Conservation (phyloP, 2,329 filamentous ascomycete genomes). For the Gaeumannomyces tritici region DNA sequence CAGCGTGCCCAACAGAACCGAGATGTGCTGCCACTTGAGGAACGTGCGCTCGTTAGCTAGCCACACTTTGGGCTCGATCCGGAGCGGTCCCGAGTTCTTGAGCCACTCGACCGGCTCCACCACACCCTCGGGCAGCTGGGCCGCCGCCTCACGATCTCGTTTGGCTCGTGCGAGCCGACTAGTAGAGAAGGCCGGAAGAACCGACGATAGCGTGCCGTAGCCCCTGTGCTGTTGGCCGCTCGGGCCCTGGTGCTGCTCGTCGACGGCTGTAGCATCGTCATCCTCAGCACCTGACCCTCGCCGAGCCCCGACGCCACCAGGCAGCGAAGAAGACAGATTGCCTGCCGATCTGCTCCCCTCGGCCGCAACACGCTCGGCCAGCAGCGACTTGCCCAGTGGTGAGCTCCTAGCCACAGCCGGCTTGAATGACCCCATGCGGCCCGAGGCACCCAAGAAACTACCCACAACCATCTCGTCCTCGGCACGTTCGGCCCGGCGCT, state of each 20-base stretch:
- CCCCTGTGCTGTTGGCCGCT: conserved; percentile 14
- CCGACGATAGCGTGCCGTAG: conserved; percentile 53
- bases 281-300: conserved; percentile 12
- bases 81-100: conserved; percentile 86
- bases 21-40: conserved; percentile 97
- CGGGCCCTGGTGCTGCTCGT: conserved; percentile 6
- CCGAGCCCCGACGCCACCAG: neutral
- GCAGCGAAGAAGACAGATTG: neutral
- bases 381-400: conserved; percentile 56
- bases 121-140: conserved; percentile 74
- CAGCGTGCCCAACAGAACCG: conserved; percentile 73
- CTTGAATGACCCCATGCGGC: conserved; percentile 44
- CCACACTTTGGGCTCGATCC: conserved; percentile 97
- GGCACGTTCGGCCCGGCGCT: conserved; percentile 67
- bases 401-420: conserved; percentile 46
- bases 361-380: conserved; percentile 36
- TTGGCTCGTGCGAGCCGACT: conserved; percentile 61
- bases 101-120: conserved; percentile 77
- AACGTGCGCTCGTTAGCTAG: conserved; percentile 97
- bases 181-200: conserved; percentile 76
- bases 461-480: conserved; percentile 87
- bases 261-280: conserved; percentile 18
- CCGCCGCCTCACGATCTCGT: conserved; percentile 30
- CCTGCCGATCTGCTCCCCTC: conserved; percentile 4
- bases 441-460: conserved; percentile 60